phyloP scores from a whole-genome alignment of 495 filamentous ascomycete species.

The Penicillium manginii region DNA sequence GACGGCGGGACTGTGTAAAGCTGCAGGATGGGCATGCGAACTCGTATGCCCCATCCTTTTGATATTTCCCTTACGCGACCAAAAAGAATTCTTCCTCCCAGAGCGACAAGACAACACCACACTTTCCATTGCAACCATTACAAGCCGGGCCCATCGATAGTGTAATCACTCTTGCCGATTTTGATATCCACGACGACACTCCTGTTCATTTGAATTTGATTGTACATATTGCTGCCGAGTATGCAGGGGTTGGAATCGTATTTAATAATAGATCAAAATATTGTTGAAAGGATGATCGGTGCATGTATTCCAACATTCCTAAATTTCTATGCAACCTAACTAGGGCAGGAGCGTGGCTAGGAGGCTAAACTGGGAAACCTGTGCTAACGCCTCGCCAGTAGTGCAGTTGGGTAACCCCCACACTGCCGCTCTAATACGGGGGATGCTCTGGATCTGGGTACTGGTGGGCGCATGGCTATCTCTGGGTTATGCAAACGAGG shows the following conservation, averaged over 20 bases:
- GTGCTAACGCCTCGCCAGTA: no score
- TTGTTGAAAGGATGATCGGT: neutral
- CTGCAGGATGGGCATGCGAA: constrained; percentile 1
- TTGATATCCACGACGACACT: neutral
- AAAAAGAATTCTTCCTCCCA: constrained; percentile 24
- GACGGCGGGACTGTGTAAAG: constrained; percentile 3
- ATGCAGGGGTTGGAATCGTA: neutral
- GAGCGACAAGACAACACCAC: constrained; percentile 20
- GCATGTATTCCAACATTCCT: no score
- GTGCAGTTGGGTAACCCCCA: no score
- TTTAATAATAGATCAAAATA: neutral
- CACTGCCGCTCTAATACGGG: no score
- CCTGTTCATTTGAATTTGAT: neutral
- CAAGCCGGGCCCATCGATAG: neutral
- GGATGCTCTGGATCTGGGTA: no score
- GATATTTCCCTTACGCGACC: constrained; percentile 32
- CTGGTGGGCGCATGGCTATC: no score
- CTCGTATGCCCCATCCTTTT: constrained; percentile 1
- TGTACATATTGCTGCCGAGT: constrained; percentile 2
- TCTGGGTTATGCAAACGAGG: no score
- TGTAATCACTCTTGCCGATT: neutral
- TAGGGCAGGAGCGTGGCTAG: no score
- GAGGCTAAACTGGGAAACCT: no score
- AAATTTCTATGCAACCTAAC: no score
- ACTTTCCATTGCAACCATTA: constrained; percentile 4